Evolutionary conservation across 202 grass and related monocot genomes (phyloP), one percentile per base, ranked within the genome.

Genomic region (Sporobolus alterniflorus): DNA sequence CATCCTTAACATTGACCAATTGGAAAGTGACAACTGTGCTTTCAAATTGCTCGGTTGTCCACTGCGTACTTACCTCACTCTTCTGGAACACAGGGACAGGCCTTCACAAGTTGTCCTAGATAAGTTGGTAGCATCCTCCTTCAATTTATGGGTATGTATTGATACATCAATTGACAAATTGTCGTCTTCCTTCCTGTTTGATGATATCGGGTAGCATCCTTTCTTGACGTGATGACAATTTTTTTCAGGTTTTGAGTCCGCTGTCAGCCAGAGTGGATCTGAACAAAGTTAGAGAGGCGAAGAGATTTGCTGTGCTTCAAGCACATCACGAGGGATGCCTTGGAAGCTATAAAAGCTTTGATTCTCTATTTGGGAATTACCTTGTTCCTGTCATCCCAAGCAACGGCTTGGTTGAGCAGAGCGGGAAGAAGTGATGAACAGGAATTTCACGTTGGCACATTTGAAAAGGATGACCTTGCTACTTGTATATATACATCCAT

Each of bases 281-380:
- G 6, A 83, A 83, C 47, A 91, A 84, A 90, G 71, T 84, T 86
- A 88, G 86, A 69, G 85, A 98, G 77, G 89, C 90, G 60, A 95
- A 93, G 82, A 90, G 76, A 77, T 91, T 90, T 88, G 87, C 76
- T 51, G 76, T 95, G 46, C 47, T 75, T 32, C 88, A 98, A 88
- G 92, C 86, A 28, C 92, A 98, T 60, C 89, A 87, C 21, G 95
- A 95, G 86, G 84, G 87, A 28, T 93, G 82, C 83, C 88, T 98
- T 21, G 95, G 95, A 81, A 91, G 82, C 78, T 98, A 88, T 75
- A 93, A 76, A 91, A 90, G 90, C 50, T 93, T 93, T 69, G 95
- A 95, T 84, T 98, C 92, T 74, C 73, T 86, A 13, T 98, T 86
- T 74, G 92, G 92, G 81, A 98, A 93, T 79, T 93, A 88, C 84